Base-by-base conservation (phyloP, 129 eudicot species). In the Scalesia atractyloides region DNA sequence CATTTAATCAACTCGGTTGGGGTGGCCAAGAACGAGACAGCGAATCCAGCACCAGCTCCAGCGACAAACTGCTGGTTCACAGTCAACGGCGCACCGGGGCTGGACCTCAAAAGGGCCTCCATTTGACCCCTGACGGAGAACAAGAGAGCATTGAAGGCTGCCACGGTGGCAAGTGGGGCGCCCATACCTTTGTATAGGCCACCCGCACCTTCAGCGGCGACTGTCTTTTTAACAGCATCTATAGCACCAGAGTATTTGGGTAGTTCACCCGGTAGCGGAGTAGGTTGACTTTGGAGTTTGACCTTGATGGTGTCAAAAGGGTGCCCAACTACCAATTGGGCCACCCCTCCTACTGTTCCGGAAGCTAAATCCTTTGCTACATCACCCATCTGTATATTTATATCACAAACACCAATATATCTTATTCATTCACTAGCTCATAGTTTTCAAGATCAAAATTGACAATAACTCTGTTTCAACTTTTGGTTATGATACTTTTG, bases 141-240 rank as follows among this genome's bases (percentile, higher is more conserved):
- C 71, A 93, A 88, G 9, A 93, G 80, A 9, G 98, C 98, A 60
- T 93, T 93, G 77, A 93, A 93, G 73, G 95, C 98, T 17, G 98
- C 98, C 44, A 93, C 98, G 3, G 98, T 93, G 79, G 98, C 96
- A 70, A 93, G 95, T 64, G 98, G 98, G 67, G 97, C 98, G 26
- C 98, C 98, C 96, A 93, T 93, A 16, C 98, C 98, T 80, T 93
- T 93, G 83, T 82, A 93, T 34, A 93, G 73, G 12, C 98, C 98
- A 67, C 84, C 73, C 9, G 95, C 77, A 56, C 98, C 98, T 82
- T 93, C 97, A n/a, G 97, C 88, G 0, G 95, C 90, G 54, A 93
- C 3, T 51, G 98, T 93, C 78, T 93, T 77, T 53, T 69, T 87
- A 65, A 89, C 97, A 26, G 98, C 98, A 60, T 93, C 98, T 7